These are phyloP conservation scores for Beauveria varroae DNA, from an alignment of 2,329 filamentous ascomycete genomes.

Conservation along the genomic window DNA sequence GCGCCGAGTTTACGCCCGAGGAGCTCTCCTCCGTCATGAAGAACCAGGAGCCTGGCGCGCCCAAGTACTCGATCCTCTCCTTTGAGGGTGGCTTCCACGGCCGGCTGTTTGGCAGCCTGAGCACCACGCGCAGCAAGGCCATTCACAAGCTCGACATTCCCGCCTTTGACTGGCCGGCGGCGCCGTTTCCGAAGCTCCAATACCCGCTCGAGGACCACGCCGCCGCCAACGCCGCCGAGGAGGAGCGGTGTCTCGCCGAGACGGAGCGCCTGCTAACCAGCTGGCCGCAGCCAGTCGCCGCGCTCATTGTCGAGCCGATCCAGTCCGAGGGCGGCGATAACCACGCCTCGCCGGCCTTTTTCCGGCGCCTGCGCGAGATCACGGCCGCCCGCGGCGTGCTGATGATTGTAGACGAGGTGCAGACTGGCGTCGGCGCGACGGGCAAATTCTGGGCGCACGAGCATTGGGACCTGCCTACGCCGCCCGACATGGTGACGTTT, in stretches of 20 bases:
- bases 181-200: conserved; percentile 75
- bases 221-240: conserved; percentile 71
- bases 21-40: conserved; percentile 71
- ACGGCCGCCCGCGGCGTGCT: conserved; percentile 71
- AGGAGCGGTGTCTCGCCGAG: conserved; percentile 73
- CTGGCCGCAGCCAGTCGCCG: conserved; percentile 72
- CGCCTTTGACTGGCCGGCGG: conserved; percentile 91
- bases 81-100: conserved; percentile 89
- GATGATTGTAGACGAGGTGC: conserved; percentile 89
- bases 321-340: conserved; percentile 94
- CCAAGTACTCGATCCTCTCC: conserved; percentile 73
- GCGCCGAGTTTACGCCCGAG: conserved; percentile 71
- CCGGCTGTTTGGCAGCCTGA: conserved; percentile 78
- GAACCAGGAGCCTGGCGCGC: conserved; percentile 73
- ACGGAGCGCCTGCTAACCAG: conserved; percentile 73
- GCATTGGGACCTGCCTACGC: conserved; percentile 74
- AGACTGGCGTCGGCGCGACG: conserved; percentile 87
- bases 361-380: conserved; percentile 71
- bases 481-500: conserved; percentile 92
- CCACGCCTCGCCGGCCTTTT: conserved; percentile 82
- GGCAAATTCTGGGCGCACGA: conserved; percentile 96
- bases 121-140: conserved; percentile 84
- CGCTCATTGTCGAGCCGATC: conserved; percentile 81
- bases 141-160: conserved; percentile 95
- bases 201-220: conserved; percentile 77